Evolutionary conservation across 179 eudicot genomes (phyloP), one percentile per base, ranked within the genome.

Genomic region (Gypsophila paniculata): DNA sequence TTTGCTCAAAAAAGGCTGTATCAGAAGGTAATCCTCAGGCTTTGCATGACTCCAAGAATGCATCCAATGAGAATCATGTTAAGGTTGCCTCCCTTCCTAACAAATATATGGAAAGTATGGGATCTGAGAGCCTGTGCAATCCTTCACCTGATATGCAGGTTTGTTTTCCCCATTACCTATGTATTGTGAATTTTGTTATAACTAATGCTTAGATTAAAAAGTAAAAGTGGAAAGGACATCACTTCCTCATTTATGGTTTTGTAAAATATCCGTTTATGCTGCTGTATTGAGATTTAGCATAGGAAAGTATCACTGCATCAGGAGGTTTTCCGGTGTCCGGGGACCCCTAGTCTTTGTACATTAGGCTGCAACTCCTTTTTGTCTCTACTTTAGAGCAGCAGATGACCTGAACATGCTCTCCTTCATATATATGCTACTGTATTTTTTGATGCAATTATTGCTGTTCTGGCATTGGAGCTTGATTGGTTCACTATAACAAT

Each of bases 81-180:
- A 70, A 60, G 73, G 48, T 59, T 74, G 70, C 80, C 63, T 81
- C 83, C 29, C 76, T 65, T 74, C 66, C 76, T 38, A 64, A 69
- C 26, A 65, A 61, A 74, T 77, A 51, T 77, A 65, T 69, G 32
- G 85, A 80, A 21, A 72, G 49, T 60, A 63, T 69, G 74, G 86
- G 71, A 29, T 76, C 84, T 58, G 84, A 78, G 32, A 75, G 78
- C 71, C 44, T 69, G 49, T 72, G 74, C 69, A 55, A 81, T 25
- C 68, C 74, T 82, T 68, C 71, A 57, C 80, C 83, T 60, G 83
- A 80, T 52, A 42, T 75, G 74, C 83, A 87, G 91, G 91, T 85
- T 67, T 64, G 82, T 29, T 19, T 74, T 46, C 63, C 74, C 65
- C 19, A 64, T 72, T 44, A 42, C 8, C 46, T 13, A 15, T 12